A percentile compares a stretch with the other conserved stretches of the same genome.
These are phyloP conservation scores for Nakataea oryzae DNA, from an alignment of 2,329 filamentous ascomycete species.

Conservation along the genomic window DNA sequence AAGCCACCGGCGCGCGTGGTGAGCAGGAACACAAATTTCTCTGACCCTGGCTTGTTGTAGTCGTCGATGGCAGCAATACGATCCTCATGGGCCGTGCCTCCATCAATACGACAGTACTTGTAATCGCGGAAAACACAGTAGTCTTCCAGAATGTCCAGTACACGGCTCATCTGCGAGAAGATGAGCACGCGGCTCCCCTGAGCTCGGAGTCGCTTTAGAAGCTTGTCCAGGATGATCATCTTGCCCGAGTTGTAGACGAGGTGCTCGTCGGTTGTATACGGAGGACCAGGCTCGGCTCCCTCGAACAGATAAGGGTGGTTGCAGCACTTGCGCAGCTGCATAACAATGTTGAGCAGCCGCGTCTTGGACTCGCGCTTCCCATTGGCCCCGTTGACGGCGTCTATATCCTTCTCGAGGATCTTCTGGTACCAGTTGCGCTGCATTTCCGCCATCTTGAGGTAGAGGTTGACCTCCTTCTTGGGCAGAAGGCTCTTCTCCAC, in stretches of 20 bases:
- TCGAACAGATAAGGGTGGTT: constrained; percentile 98
- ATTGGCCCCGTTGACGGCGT: constrained; percentile 92
- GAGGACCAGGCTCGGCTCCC: constrained; percentile 90
- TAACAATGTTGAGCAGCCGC: constrained; percentile 92
- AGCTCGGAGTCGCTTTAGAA: constrained; percentile 70
- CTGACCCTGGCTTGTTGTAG: constrained; percentile 91
- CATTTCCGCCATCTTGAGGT: constrained; percentile 98
- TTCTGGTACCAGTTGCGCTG: constrained; percentile 99
- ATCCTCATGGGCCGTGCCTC: constrained; percentile 92
- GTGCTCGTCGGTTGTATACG: constrained; percentile 97
- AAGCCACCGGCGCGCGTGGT: constrained; percentile 93
- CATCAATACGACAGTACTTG: constrained; percentile 96
- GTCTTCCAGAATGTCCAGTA: constrained; percentile 93
- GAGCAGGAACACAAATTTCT: constrained; percentile 92
- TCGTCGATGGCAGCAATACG: constrained; percentile 96
- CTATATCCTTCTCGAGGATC: constrained; percentile 97
- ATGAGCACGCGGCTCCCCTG: constrained; percentile 95
- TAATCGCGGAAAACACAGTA: constrained; percentile 94
- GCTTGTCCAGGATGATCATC: constrained; percentile 93
- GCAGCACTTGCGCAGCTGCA: constrained; percentile 98
- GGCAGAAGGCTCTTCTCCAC: constrained; percentile 96
- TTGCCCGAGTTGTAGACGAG: constrained; percentile 89
- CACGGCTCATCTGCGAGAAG: constrained; percentile 98
- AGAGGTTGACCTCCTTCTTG: constrained; percentile 95
- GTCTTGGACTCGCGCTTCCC: constrained; percentile 98